Percentiles rank a stretch among this genome's conserved stretches.
phyloP scores from a whole-genome alignment of 2,329 filamentous ascomycete species.

The Fusarium sp. region DNA sequence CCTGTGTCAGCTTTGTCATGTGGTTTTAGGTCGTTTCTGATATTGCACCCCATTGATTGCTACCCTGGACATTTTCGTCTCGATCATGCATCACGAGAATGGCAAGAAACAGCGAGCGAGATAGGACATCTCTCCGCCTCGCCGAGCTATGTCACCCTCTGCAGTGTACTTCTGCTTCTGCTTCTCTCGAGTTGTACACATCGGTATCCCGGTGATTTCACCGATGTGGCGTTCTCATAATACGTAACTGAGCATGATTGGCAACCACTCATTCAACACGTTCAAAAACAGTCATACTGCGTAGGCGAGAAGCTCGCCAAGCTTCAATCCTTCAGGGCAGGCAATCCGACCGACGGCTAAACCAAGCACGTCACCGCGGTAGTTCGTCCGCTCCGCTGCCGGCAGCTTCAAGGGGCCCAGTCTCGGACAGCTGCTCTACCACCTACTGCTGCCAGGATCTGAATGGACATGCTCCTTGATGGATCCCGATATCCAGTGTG shows the following conservation, averaged over 20 bases:
- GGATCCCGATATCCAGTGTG: slow-evolving; percentile 18
- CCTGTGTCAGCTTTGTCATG: slow-evolving; percentile 7
- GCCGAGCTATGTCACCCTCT: slow-evolving; percentile 11
- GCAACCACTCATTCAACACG: neutral
- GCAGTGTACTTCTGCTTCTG: neutral
- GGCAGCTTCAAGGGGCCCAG: neutral
- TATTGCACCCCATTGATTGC: neutral
- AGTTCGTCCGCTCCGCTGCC: slow-evolving; percentile 12
- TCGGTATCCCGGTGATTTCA: slow-evolving; percentile 27
- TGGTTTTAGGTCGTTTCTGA: slow-evolving; percentile 2
- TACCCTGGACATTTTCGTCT: slow-evolving; percentile 30
- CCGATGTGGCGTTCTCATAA: slow-evolving; percentile 15
- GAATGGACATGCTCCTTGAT: neutral
- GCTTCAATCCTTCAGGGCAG: neutral
- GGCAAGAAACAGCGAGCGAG: neutral
- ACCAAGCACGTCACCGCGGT: slow-evolving; percentile 5
- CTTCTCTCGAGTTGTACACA: neutral
- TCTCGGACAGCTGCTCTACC: neutral
- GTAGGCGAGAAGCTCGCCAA: neutral
- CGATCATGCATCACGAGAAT: slow-evolving; percentile 8
- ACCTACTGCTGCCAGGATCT: neutral
- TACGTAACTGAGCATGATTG: neutral
- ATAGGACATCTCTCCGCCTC: slow-evolving; percentile 31
- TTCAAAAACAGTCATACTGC: neutral
- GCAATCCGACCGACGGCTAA: neutral